Evolutionary conservation across 805 yeast genomes (phyloP), one percentile per base, ranked within the genome.

Genomic region (Brettanomyces sp.): DNA sequence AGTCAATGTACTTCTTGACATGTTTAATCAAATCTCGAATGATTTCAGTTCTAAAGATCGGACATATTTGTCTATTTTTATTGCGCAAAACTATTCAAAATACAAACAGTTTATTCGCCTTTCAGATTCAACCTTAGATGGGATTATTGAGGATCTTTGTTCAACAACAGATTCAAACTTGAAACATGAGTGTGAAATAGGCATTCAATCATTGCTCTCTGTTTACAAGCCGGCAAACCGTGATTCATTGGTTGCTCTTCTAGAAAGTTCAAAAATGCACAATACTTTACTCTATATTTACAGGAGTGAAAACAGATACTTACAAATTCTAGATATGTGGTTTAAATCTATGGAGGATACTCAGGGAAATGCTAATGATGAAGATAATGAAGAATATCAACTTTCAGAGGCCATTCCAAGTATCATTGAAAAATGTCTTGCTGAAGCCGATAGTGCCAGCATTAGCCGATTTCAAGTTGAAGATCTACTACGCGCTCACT

Each of bases 61-160:
- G 13, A 56, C 63, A 4, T 61, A 68, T 43, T 60, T 86, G 43
- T 72, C 86, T 2, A 75, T 87, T 3, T 93, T 91, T 56, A 62
- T 91, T 33, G 85, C 91, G 0, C 64, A 91, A 47, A 90, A 85
- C 57, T 79, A 82, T 50, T 83, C 96, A 2, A 93, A 91, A 58
- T 91, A 85, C 60, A 70, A 77, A 11, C 99, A 91, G 62, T 90
- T 86, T 50, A 72, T 91, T 9, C 70, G 87, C 39, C 60, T 93
- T 1, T 75, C 89, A 1, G 93, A 82, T 46, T 67, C 77, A 1
- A 64, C 69, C 2, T 58, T 85, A 38, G 72, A 73, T 5, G 58
- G 62, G 3, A 64, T 83, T 0, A 64, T 84, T 24, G 63, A 69
- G 4, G 63, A 60, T 3, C 63, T 89, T 34, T 82, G 86, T 53